These are phyloP conservation scores for Russula dissimulans DNA, from an alignment of 768 basidiomycete genomes.

Conservation along the genomic window DNA sequence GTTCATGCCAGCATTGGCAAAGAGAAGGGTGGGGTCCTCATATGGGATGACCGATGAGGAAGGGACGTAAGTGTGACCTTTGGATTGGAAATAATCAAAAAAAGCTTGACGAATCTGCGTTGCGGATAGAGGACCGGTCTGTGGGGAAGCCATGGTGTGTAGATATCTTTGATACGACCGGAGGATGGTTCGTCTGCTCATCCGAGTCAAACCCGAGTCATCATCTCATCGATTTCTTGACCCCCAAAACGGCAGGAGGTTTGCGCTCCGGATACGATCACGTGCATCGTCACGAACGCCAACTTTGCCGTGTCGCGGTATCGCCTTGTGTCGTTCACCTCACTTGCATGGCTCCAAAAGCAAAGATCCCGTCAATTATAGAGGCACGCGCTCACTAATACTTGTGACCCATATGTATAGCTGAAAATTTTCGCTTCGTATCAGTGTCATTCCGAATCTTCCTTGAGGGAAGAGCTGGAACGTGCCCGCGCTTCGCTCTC, in stretches of 20 bases:
- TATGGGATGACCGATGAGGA: constrained; percentile 92
- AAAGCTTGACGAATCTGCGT: constrained; percentile 76
- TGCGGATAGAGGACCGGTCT: constrained; percentile 29
- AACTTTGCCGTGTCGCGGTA: background rate
- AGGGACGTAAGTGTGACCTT: constrained; percentile 80
- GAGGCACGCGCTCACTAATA: background rate
- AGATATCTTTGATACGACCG: constrained; percentile 4
- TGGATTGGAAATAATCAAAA: constrained; percentile 77
- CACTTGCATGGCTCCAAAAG: constrained; percentile 14
- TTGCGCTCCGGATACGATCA: constrained; percentile 8
- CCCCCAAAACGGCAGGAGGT: too few species aligned
- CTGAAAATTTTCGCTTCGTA: background rate
- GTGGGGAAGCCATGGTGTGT: constrained; percentile 8
- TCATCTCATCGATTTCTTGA: too few species aligned
- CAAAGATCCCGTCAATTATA: constrained; percentile 12
- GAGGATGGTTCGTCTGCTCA: background rate
- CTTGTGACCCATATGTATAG: background rate
- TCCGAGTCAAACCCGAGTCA: background rate
- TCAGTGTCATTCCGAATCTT: constrained; percentile 19
- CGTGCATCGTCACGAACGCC: constrained; percentile 2
- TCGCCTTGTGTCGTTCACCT: background rate
- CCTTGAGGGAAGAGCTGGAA: constrained; percentile 11
- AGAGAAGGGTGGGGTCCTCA: constrained; percentile 95
- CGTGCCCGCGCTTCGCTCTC: constrained; percentile 33
- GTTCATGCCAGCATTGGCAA: constrained; percentile 98